Conservation (phyloP, 2,329 filamentous ascomycete genomes). For the Cladosporium sp. region DNA sequence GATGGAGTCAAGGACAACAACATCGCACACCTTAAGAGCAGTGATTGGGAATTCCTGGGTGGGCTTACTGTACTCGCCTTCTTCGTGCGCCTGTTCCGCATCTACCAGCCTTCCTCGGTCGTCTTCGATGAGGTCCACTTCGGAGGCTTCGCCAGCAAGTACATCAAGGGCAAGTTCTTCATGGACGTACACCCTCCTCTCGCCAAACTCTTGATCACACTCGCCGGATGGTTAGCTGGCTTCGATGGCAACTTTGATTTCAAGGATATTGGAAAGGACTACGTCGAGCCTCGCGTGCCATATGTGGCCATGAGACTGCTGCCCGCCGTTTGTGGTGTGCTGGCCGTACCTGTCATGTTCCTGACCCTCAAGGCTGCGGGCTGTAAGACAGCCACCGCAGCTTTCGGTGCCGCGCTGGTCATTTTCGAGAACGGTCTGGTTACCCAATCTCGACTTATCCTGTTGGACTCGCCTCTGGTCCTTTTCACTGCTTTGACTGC, state of each 20-base stretch:
- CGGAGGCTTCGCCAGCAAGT: conserved; percentile 95
- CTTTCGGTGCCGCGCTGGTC: conserved; percentile 77
- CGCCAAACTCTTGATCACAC: conserved; percentile 92
- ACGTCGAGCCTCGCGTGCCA: conserved; percentile 86
- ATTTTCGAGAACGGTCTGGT: conserved; percentile 96
- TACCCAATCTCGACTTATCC: conserved; percentile 90
- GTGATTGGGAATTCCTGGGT: conserved; percentile 76
- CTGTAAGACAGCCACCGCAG: conserved; percentile 79
- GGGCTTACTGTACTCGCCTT: conserved; percentile 70
- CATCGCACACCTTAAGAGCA: conserved; percentile 77
- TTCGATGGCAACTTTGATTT: conserved; percentile 97
- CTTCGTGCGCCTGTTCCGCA: conserved; percentile 83
- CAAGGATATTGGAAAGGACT: conserved; percentile 99
- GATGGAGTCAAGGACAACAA: conserved; percentile 84
- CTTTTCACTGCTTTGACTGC: conserved; percentile 90
- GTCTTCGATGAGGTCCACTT: conserved; percentile 99
- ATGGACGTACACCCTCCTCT: conserved; percentile 99
- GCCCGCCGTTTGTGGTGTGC: conserved; percentile 81
- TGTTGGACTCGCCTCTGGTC: conserved; percentile 91
- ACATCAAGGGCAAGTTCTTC: conserved; percentile 99
- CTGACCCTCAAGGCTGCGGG: conserved; percentile 86
- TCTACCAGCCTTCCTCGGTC: conserved; percentile 92
- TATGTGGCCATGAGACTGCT: conserved; percentile 97
- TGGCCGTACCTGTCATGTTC: conserved; percentile 89
- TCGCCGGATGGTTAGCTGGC: conserved; percentile 90